Conservation (phyloP, 345 rosid species). For the Hypericum perforatum region DNA sequence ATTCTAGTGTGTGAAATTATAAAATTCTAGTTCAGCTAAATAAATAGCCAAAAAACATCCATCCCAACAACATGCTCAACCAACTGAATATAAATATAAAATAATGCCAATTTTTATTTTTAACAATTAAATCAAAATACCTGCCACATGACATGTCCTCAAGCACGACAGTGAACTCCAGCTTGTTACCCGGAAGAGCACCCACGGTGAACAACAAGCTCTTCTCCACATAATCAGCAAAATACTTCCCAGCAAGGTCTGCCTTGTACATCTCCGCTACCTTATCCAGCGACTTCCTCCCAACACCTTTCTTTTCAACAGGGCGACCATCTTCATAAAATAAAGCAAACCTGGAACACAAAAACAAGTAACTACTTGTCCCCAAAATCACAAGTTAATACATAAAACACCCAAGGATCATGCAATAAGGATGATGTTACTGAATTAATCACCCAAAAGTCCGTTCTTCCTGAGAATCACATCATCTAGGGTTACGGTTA, state of each 20-base stretch:
- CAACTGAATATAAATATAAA: neutral
- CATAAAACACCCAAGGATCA: no score
- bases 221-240: slow-evolving; percentile 25
- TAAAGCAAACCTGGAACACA: slow-evolving; percentile 9
- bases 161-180: slow-evolving; percentile 23
- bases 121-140: slow-evolving; percentile 14
- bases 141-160: slow-evolving; percentile 36
- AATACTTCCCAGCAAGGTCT: slow-evolving; percentile 16
- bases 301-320: slow-evolving; percentile 16
- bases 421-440: no score
- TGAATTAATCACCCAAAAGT: no score
- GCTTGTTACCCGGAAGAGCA: slow-evolving; percentile 12
- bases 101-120: neutral
- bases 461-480: no score
- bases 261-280: slow-evolving; percentile 16
- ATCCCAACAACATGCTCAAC: no score
- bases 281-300: slow-evolving; percentile 15
- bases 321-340: slow-evolving; percentile 14
- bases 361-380: neutral
- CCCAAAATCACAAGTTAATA: neutral
- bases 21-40: no score
- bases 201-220: slow-evolving; percentile 17
- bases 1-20: no score
- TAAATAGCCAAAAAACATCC: neutral
- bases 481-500: no score